Conservation (phyloP, 495 filamentous ascomycete species). For the Neurospora terricola region DNA sequence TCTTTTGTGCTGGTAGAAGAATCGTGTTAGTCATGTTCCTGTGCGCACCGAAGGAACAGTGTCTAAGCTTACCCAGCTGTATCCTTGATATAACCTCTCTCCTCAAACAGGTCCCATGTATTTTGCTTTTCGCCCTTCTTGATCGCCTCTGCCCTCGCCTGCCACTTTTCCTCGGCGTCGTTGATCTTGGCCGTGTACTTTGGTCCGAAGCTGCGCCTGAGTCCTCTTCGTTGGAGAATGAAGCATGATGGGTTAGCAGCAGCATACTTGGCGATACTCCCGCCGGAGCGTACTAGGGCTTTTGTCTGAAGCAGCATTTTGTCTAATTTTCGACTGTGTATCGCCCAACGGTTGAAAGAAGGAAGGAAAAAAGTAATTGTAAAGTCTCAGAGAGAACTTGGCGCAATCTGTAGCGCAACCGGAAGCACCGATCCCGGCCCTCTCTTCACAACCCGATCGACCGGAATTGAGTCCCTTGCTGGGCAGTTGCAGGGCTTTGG, state of each 20-base stretch:
- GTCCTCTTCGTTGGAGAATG: neutral
- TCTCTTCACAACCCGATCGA: neutral
- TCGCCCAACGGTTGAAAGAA: neutral
- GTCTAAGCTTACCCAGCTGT: conserved; percentile 59
- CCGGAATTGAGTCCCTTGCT: neutral
- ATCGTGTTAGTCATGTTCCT: neutral
- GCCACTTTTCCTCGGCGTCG: conserved; percentile 49
- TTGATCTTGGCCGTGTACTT: conserved; percentile 41
- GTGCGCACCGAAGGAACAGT: neutral
- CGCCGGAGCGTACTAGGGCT: neutral
- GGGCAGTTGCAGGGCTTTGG: neutral
- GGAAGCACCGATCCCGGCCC: neutral
- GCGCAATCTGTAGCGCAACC: neutral
- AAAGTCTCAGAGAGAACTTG: neutral
- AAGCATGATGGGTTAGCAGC: neutral
- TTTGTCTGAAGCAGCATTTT: neutral
- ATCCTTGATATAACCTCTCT: conserved; percentile 70
- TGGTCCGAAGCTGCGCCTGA: conserved; percentile 24
- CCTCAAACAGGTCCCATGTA: conserved; percentile 62
- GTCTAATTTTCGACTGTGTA: neutral
- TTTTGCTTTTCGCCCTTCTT: conserved; percentile 48
- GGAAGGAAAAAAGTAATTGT: neutral
- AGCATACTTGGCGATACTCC: neutral
- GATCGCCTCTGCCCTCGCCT: conserved; percentile 44
- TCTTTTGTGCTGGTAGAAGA: conserved; percentile 35